A percentile compares a stretch with the other conserved stretches of the same genome.
These are phyloP conservation scores for Vitis amurensis DNA, from an alignment of 164 flowering plant genomes.

Conservation along the genomic window DNA sequence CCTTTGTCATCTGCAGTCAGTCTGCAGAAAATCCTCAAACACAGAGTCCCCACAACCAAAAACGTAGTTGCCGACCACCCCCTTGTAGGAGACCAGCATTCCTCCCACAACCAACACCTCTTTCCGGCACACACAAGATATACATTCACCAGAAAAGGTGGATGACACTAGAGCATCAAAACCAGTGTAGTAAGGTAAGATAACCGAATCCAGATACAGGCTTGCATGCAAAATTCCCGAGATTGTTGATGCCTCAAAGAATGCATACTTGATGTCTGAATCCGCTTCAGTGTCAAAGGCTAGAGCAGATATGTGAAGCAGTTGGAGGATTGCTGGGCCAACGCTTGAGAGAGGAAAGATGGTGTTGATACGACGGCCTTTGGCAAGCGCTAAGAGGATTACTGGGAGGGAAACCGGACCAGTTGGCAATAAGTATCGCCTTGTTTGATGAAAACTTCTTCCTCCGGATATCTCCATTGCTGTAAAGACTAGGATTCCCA, in stretches of 20 bases:
- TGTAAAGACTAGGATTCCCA: constrained; percentile 25
- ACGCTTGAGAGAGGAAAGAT: constrained; percentile 33
- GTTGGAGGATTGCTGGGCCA: constrained; percentile 50
- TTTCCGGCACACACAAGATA: constrained; percentile 48
- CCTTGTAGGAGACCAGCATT: constrained; percentile 31
- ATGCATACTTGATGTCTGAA: constrained; percentile 25
- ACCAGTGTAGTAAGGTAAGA: constrained; percentile 58
- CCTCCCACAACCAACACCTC: constrained; percentile 47
- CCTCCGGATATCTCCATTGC: constrained; percentile 17
- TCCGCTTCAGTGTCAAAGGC: constrained; percentile 29
- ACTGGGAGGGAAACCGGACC: constrained; percentile 53
- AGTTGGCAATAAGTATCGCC: constrained; percentile 47
- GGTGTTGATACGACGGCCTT: constrained; percentile 43
- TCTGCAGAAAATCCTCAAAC: constrained; percentile 34
- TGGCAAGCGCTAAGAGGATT: constrained; percentile 43
- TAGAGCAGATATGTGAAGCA: constrained; percentile 48
- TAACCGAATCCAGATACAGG: constrained; percentile 41
- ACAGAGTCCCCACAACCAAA: constrained; percentile 31
- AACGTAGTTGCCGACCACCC: constrained; percentile 47
- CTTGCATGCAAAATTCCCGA: constrained; percentile 57
- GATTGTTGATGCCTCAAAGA: constrained; percentile 40
- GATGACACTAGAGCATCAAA: constrained; percentile 47
- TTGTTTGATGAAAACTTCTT: background rate
- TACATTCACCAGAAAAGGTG: constrained; percentile 49
- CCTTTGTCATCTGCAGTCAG: constrained; percentile 10